Base-by-base conservation (phyloP, 495 filamentous ascomycete genomes). In the Penicillium flavigenum region DNA sequence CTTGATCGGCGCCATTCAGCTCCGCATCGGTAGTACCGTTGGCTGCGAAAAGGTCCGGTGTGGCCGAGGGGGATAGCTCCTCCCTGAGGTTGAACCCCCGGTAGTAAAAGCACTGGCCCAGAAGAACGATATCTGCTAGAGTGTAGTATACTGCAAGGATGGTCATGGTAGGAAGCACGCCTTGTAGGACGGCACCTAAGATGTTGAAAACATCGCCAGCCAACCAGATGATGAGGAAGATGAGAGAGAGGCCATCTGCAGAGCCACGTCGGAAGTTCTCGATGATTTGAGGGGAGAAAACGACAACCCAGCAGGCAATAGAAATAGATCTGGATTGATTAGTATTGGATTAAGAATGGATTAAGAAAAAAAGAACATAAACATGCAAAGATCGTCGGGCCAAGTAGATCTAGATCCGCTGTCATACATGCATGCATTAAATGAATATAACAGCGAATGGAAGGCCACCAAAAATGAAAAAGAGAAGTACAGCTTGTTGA, bases 201-300 rank as follows among this genome's bases (percentile, higher is more conserved):
- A 98, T 92, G 66, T 98, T 98, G 78, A 96, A 98, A 42, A 98
- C 83, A 86, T 98, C 94, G 19, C 94, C 94, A 5, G 86, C 79
- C 5, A 96, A 79, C 94, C 94, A 98, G 57, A 95, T 81, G 46
- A 92, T 80, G 61, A 98, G 82, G 72, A 98, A 98, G 27, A 88
- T 82, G 49, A 98, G 81, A 0, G 91, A 96, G 0, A 98, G 81
- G 5, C 91, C 94, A 67, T 97, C 89, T 44, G 92, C 91, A 32
- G 89, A 94, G 60, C 83, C 76, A 36, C 94, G 86, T 51, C 85
- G 86, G 73, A 97, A 96, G 65, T 97, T 97, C 67, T 96, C 91
- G 62, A 96, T 82, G 61, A 98, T 98, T 58, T 98, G 94, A 9
- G 94, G 94, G 0, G 92, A 92, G 77, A 96, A 98, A 38, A 98